A percentile compares a stretch with the other conserved stretches of the same genome.
Evolutionary conservation across 768 basidiomycete genomes (phyloP).

Genomic region (Rhodosporidiobolus odoratus): DNA sequence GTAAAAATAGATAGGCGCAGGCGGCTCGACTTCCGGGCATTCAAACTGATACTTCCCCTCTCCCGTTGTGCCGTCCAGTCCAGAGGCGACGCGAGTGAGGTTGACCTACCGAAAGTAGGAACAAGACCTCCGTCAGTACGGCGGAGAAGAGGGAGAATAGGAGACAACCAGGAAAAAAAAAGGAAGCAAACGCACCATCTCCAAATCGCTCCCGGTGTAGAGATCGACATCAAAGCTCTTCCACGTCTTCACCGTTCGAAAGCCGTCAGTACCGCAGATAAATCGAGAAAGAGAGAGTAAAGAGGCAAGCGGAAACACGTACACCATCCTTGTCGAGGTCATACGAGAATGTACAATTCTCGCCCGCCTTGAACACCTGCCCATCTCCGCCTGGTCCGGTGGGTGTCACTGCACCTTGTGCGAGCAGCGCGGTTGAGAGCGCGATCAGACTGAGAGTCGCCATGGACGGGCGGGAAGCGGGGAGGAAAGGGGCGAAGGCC

Average conservation of each 20-base stretch:
- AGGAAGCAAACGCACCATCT: constrained; percentile 16
- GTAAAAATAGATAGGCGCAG: constrained; percentile 39
- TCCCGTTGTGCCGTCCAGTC: constrained; percentile 29
- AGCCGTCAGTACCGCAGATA: not conserved
- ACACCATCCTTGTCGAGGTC: not conserved
- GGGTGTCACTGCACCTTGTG: no score
- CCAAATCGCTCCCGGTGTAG: constrained; percentile 17
- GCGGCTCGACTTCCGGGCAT: constrained; percentile 31
- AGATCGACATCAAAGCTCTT: constrained; percentile 27
- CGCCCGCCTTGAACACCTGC: not conserved
- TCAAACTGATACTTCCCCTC: constrained; percentile 11
- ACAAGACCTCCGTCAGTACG: no score
- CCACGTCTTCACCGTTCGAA: constrained; percentile 6
- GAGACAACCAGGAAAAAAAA: no score
- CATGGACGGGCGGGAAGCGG: no score
- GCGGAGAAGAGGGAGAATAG: not conserved
- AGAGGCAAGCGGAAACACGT: no score
- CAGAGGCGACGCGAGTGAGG: constrained; percentile 21
- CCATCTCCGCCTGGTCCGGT: not conserved
- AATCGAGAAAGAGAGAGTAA: not conserved
- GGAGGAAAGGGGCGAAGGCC: no score
- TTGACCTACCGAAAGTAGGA: not conserved
- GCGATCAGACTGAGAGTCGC: not conserved
- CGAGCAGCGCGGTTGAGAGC: not conserved
- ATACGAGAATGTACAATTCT: not conserved